Percentiles rank a stretch among this genome's conserved stretches.
Evolutionary conservation across 257 asterid genomes (phyloP).

Genomic region (Solanum paucissectum): DNA sequence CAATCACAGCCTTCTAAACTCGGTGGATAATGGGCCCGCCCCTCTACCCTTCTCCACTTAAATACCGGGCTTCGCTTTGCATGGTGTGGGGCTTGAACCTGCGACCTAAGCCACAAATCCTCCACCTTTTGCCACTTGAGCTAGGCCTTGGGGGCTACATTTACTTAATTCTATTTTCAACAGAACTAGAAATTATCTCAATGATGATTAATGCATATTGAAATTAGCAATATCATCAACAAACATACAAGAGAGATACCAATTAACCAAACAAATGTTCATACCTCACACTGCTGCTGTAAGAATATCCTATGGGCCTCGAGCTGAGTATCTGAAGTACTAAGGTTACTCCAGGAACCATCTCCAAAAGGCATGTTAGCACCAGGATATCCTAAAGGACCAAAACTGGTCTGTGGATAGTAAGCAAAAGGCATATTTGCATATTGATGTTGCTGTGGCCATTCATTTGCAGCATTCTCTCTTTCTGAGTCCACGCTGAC

Average conservation of each 20-base stretch:
- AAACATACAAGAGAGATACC: neutral
- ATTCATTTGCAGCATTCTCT: slow-evolving; percentile 17
- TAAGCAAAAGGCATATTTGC: slow-evolving; percentile 18
- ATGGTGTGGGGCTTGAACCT: too few relatives aligned
- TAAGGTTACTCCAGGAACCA: neutral
- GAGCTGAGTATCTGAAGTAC: slow-evolving; percentile 24
- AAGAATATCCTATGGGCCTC: slow-evolving; percentile 45
- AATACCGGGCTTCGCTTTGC: too few relatives aligned
- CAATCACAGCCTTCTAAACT: too few relatives aligned
- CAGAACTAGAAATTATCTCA: neutral
- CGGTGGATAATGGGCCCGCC: too few relatives aligned
- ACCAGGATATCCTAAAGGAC: slow-evolving; percentile 16
- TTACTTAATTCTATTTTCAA: neutral
- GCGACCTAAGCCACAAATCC: too few relatives aligned
- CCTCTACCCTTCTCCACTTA: too few relatives aligned
- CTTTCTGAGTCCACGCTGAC: slow-evolving; percentile 8
- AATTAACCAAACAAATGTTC: neutral
- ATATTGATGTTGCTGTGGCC: slow-evolving; percentile 19
- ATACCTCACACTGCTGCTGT: slow-evolving; percentile 74
- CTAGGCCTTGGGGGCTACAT: too few relatives aligned
- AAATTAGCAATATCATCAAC: neutral
- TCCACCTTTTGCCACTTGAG: too few relatives aligned
- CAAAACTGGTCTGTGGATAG: slow-evolving; percentile 9
- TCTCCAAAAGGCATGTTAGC: neutral
- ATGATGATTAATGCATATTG: neutral